Base-by-base conservation (phyloP, 202 grass and related monocot species). In the Eragrostis tef region DNA sequence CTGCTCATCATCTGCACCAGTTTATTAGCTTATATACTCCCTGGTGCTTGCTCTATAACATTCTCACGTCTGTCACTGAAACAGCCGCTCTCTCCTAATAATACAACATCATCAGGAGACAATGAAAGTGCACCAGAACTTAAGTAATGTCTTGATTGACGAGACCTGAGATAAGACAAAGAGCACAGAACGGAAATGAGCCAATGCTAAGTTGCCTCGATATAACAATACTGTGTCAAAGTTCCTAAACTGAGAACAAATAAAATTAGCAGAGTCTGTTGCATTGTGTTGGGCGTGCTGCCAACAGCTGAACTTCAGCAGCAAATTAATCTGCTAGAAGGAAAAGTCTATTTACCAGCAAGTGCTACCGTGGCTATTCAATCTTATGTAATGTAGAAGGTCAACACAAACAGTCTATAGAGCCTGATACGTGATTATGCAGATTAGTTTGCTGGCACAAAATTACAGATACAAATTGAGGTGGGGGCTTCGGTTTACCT, bases 111-210 rank as follows among this genome's bases (percentile, higher is more conserved):
- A 72, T 91, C 82, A 9, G 57, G 60, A 78, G 88, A 86, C 45
- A 93, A 66, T 16, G 49, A 78, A 79, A 98, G 83, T 73, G 85
- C 73, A 6, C 87, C 90, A 46, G 85, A 82, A 70, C 62, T 94
- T 68, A 95, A 72, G 76, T 98, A 98, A 82, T 91, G 92, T 64
- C 49, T 89, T 82, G 84, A 44, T 57, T 79, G 79, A 75, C 85
- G 84, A 88, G 82, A 88, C 86, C 95, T 98, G 82, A 7, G 27
- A 17, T 26, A 41, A 70, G 58, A 71, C 42, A 67, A 47, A 84
- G 44, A 87, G 24, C 26, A 61, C 34, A 42, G 48, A 8, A 31
- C 54, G 67, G n/a, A 25, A 42, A 53, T 73, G 31, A 73, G 81
- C 43, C 43, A 79, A 31, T 45, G 22, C 52, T 31, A 14, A 7